These are phyloP conservation scores for Colletotrichum somersetense DNA, from an alignment of 2,329 filamentous ascomycete genomes.

Conservation along the genomic window DNA sequence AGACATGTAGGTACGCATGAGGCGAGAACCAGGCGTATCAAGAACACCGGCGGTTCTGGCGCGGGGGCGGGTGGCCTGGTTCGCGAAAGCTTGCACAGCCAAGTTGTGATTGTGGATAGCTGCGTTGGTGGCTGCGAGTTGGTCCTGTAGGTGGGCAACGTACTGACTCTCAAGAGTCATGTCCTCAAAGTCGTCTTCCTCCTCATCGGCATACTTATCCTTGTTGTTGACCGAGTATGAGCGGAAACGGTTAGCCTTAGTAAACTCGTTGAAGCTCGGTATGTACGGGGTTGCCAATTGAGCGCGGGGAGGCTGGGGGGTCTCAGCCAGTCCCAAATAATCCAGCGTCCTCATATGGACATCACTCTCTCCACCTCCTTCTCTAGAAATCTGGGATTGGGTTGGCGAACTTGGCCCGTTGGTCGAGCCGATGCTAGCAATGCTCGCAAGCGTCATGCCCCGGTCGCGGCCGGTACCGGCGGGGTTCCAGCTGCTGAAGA, in stretches of 20 bases:
- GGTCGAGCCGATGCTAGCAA: constrained; percentile 84
- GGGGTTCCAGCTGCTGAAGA: constrained; percentile 86
- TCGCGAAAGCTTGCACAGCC: constrained; percentile 92
- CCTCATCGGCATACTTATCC: constrained; percentile 93
- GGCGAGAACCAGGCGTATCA: constrained; percentile 77
- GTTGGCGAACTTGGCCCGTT: constrained; percentile 91
- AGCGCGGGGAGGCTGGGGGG: constrained; percentile 83
- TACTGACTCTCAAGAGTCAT: constrained; percentile 68
- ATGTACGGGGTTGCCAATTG: constrained; percentile 82
- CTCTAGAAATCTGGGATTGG: constrained; percentile 86
- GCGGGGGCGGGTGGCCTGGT: constrained; percentile 86
- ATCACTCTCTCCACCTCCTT: constrained; percentile 87
- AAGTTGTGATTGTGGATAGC: constrained; percentile 92
- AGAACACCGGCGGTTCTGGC: constrained; percentile 93
- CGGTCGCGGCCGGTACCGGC: constrained; percentile 77
- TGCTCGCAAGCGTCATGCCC: constrained; percentile 84
- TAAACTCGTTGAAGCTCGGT: constrained; percentile 77
- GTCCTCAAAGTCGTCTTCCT: constrained; percentile 80
- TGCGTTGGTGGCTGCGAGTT: constrained; percentile 73
- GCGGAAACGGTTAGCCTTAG: constrained; percentile 87
- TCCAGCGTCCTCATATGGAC: constrained; percentile 92
- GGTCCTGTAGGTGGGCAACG: constrained; percentile 72
- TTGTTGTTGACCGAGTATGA: constrained; percentile 99
- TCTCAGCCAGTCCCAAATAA: constrained; percentile 94
- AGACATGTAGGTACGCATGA: constrained; percentile 80